Conservation (phyloP, 1,284 basidiomycete species). For the Meripilus lineatus region DNA sequence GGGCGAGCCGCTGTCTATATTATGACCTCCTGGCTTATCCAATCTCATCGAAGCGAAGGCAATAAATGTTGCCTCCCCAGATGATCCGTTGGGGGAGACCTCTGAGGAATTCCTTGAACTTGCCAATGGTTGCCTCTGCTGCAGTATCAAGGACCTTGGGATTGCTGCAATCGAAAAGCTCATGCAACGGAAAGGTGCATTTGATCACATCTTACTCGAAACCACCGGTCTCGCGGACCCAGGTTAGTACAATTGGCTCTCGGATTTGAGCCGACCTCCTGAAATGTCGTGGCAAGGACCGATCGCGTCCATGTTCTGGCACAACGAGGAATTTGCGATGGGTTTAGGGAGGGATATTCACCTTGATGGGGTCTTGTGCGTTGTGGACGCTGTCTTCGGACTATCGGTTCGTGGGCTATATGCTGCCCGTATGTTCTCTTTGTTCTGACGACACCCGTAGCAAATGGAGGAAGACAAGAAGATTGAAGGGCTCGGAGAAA, state of each 20-base stretch:
- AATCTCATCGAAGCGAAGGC: slow-evolving; percentile 49
- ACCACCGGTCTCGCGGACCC: slow-evolving; percentile 94
- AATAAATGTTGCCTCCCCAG: slow-evolving; percentile 70
- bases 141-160: slow-evolving; percentile 89
- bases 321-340: slow-evolving; percentile 81
- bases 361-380: slow-evolving; percentile 87
- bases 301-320: slow-evolving; percentile 88
- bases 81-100: slow-evolving; percentile 54
- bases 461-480: slow-evolving; percentile 78
- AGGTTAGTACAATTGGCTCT: slow-evolving; percentile 37
- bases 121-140: slow-evolving; percentile 92
- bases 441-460: slow-evolving; percentile 32
- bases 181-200: slow-evolving; percentile 75
- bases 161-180: slow-evolving; percentile 89
- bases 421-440: background rate
- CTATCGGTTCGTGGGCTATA: slow-evolving; percentile 59
- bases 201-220: slow-evolving; percentile 91
- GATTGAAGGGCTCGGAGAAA: slow-evolving; percentile 69
- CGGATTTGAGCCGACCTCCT: background rate
- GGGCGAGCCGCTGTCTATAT: background rate
- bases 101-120: slow-evolving; percentile 83
- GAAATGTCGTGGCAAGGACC: slow-evolving; percentile 44
- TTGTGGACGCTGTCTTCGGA: slow-evolving; percentile 87
- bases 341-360: slow-evolving; percentile 68
- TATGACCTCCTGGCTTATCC: background rate